Evolutionary conservation across 2,329 filamentous ascomycete genomes (phyloP), one percentile per base, ranked within the genome.

Genomic region (Incumbomyces lentus): DNA sequence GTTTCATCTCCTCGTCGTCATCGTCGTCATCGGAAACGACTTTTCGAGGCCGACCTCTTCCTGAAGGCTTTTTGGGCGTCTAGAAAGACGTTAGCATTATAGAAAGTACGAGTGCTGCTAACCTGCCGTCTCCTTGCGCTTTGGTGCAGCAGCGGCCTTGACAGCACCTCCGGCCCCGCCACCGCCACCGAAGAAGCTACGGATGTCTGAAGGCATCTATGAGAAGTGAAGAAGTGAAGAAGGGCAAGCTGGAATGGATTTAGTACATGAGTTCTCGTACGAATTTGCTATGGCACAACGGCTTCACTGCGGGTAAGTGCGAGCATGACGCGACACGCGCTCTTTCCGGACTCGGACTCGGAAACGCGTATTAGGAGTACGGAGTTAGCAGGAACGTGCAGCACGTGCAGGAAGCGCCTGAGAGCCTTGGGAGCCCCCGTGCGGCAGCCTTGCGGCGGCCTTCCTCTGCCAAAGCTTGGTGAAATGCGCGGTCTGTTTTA

Each of bases 141-240:
- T 29, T 6, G 38, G 11, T 49, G 48, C 35, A 49, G 48, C 51
- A 37, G 69, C 61, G 54, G 67, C 56, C 58, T 73, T 68, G 54
- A 65, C 63, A 51, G n/a, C n/a, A n/a, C n/a, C n/a, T n/a, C 59
- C 58, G 4, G 26, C 40, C 19, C 40, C 40, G 43, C 79, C 78
- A 64, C 88, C 88, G 51, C 84, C 79, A 46, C 83, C 81, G 70
- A 96, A 95, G 68, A 95, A 96, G 58, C 75, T 87, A 60, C 89
- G 78, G 60, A 95, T 96, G 66, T 96, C 90, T 52, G 74, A 62
- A 45, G 88, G 79, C 88, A 95, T 94, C 52, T 41, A 60, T 14
- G 13, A 17, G 42, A 6, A 11, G 11, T 22, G 16, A 6, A n/a
- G n/a, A n/a, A n/a, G n/a, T n/a, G n/a, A n/a, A n/a, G 6, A 18